These are phyloP conservation scores for Pythium coloratum DNA, from an alignment of 352 stramenopile species.

Conservation along the genomic window DNA sequence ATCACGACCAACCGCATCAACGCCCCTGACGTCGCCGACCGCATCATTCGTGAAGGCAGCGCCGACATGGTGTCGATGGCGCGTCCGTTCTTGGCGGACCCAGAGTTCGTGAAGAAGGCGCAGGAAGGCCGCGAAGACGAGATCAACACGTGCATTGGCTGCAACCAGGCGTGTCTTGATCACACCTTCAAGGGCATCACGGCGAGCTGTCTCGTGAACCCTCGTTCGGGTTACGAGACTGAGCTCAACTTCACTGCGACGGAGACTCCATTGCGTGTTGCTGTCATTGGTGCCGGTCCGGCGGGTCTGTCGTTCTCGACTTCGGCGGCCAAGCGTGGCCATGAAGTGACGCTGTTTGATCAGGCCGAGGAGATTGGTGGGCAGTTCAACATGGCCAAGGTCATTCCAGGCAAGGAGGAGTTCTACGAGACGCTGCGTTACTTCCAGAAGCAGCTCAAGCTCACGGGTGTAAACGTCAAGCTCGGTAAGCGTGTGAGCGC, in stretches of 20 bases:
- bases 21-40: slow-evolving; percentile 89
- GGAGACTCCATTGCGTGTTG: slow-evolving; percentile 44
- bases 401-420: slow-evolving; percentile 96
- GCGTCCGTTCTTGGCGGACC: slow-evolving; percentile 94
- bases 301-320: slow-evolving; percentile 93
- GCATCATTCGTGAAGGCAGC: slow-evolving; percentile 83
- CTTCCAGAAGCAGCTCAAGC: slow-evolving; percentile 90
- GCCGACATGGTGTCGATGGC: slow-evolving; percentile 89
- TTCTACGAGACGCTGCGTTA: slow-evolving; percentile 98
- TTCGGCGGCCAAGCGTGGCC: slow-evolving; percentile 85
- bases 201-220: slow-evolving; percentile 96
- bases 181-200: slow-evolving; percentile 96
- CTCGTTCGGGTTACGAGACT: slow-evolving; percentile 93
- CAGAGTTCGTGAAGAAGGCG: slow-evolving; percentile 93
- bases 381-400: slow-evolving; percentile 98
- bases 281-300: slow-evolving; percentile 93
- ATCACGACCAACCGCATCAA: slow-evolving; percentile 99
- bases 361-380: slow-evolving; percentile 83
- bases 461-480: slow-evolving; percentile 81
- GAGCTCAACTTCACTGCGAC: slow-evolving; percentile 81
- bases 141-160: slow-evolving; percentile 99
- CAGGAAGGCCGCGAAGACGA: slow-evolving; percentile 86
- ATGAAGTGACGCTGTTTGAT: slow-evolving; percentile 95
- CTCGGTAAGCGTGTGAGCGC: slow-evolving; percentile 57
- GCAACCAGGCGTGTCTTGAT: slow-evolving; percentile 96